A percentile compares a stretch with the other conserved stretches of the same genome.
Evolutionary conservation across 1,284 basidiomycete genomes (phyloP).

Genomic region (Meripilus lineatus): DNA sequence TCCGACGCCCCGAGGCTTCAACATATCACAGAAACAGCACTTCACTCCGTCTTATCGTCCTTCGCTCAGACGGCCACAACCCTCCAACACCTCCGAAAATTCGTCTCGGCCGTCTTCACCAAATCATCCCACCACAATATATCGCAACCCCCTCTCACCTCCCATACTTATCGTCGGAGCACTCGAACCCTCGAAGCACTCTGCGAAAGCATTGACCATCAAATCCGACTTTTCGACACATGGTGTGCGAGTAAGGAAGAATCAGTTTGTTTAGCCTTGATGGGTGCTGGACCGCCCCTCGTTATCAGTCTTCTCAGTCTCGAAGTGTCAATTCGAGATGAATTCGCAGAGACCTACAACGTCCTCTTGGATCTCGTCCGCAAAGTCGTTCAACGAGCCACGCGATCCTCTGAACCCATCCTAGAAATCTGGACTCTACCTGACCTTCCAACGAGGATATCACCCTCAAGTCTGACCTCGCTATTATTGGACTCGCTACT

Average conservation of each 20-base stretch:
- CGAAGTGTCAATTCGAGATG: slow-evolving; percentile 51
- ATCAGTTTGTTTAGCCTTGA: slow-evolving; percentile 50
- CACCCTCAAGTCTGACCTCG: slow-evolving; percentile 46
- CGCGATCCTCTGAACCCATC: slow-evolving; percentile 25
- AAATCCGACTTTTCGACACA: slow-evolving; percentile 51
- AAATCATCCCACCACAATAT: slow-evolving; percentile 16
- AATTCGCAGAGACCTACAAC: slow-evolving; percentile 52
- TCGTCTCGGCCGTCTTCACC: slow-evolving; percentile 42
- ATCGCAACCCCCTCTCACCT: slow-evolving; percentile 11
- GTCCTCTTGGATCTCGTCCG: slow-evolving; percentile 43
- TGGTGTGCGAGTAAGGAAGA: slow-evolving; percentile 75
- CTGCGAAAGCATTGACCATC: slow-evolving; percentile 62
- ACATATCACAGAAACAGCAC: slow-evolving; percentile 59
- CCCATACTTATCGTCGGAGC: slow-evolving; percentile 14
- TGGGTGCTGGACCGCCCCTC: slow-evolving; percentile 37
- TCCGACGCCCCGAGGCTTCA: slow-evolving; percentile 52
- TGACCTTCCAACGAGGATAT: slow-evolving; percentile 36
- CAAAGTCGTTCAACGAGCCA: slow-evolving; percentile 21
- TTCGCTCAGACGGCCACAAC: slow-evolving; percentile 55
- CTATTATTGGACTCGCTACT: slow-evolving; percentile 62
- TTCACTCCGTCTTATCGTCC: slow-evolving; percentile 55
- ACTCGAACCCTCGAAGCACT: slow-evolving; percentile 78
- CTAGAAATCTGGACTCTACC: slow-evolving; percentile 37
- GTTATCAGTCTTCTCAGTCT: slow-evolving; percentile 67
- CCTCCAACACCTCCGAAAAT: slow-evolving; percentile 56